Evolutionary conservation across 129 eudicot species (phyloP).

Genomic region (Apium graveolens): DNA sequence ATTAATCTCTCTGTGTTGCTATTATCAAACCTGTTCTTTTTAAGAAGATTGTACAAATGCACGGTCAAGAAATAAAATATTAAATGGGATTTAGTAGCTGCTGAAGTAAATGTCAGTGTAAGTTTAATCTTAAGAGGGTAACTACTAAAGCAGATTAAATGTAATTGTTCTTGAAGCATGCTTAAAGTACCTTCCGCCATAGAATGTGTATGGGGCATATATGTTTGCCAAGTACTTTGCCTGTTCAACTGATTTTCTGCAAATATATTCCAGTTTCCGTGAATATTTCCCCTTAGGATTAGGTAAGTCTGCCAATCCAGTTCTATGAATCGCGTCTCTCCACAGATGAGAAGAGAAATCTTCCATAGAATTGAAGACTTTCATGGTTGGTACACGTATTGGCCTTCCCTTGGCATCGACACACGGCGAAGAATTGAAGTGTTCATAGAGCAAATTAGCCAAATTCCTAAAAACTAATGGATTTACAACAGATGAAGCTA

Average conservation of each 20-base stretch:
- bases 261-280: conserved; percentile 52
- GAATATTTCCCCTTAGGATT: conserved; percentile 42
- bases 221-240: conserved; percentile 83
- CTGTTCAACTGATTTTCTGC: conserved; percentile 89
- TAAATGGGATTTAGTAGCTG: too few relatives aligned
- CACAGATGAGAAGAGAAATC: conserved; percentile 78
- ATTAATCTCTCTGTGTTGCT: conserved; percentile 66
- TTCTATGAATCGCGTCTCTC: conserved; percentile 56
- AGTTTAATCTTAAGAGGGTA: too few relatives aligned
- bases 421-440: conserved; percentile 65
- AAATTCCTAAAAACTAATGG: conserved; percentile 75
- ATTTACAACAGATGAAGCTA: conserved; percentile 93
- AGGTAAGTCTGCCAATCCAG: conserved; percentile 34
- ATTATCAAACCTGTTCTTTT: conserved; percentile 67
- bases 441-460: conserved; percentile 63
- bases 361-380: conserved; percentile 69
- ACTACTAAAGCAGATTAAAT: not conserved
- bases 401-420: conserved; percentile 72
- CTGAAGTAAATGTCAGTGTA: not conserved
- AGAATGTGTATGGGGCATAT: conserved; percentile 87
- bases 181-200: conserved; percentile 79
- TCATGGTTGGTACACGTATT: conserved; percentile 69
- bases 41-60: not conserved
- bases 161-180: not conserved
- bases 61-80: too few relatives aligned